phyloP scores from a whole-genome alignment of 495 filamentous ascomycete species.

The Staphylotrichum longicolle region DNA sequence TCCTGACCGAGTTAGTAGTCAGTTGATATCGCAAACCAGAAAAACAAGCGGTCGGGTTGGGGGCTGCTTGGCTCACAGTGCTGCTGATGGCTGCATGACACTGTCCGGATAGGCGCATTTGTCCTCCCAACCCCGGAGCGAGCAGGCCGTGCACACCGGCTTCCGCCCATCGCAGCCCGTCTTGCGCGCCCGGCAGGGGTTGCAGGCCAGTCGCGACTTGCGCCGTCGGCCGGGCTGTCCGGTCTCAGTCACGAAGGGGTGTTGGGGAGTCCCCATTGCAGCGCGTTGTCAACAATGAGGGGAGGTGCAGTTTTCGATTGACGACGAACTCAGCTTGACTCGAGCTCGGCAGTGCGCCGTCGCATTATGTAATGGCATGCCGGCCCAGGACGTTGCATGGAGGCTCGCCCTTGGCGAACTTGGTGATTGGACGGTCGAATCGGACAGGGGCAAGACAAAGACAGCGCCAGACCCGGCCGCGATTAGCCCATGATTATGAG shows the following conservation, averaged over 20 bases:
- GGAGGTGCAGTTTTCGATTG: too few species aligned
- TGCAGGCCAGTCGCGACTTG: slow-evolving; percentile 30
- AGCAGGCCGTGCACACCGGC: slow-evolving; percentile 24
- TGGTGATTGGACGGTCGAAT: too few species aligned
- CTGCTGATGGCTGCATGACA: slow-evolving; percentile 23
- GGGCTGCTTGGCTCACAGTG: slow-evolving; percentile 14
- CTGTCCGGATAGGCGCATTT: slow-evolving; percentile 29
- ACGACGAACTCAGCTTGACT: slow-evolving; percentile 57
- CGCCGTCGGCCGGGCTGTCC: slow-evolving; percentile 17
- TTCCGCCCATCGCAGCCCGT: slow-evolving; percentile 31
- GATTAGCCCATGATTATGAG: too few species aligned
- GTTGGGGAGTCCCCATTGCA: slow-evolving; percentile 12
- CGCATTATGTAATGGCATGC: too few species aligned
- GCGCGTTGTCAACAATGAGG: too few species aligned
- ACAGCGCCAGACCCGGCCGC: too few species aligned
- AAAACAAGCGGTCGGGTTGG: background rate
- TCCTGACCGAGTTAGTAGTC: slow-evolving; percentile 11
- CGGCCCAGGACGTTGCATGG: too few species aligned
- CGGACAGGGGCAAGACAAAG: too few species aligned
- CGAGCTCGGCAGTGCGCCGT: too few species aligned
- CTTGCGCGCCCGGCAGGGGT: slow-evolving; percentile 29
- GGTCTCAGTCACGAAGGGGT: slow-evolving; percentile 18
- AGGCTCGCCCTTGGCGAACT: too few species aligned
- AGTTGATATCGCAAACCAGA: too few species aligned
- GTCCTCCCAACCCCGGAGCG: slow-evolving; percentile 25